Evolutionary conservation across 306 rosid genomes (phyloP).

Genomic region (Sindora glabra): DNA sequence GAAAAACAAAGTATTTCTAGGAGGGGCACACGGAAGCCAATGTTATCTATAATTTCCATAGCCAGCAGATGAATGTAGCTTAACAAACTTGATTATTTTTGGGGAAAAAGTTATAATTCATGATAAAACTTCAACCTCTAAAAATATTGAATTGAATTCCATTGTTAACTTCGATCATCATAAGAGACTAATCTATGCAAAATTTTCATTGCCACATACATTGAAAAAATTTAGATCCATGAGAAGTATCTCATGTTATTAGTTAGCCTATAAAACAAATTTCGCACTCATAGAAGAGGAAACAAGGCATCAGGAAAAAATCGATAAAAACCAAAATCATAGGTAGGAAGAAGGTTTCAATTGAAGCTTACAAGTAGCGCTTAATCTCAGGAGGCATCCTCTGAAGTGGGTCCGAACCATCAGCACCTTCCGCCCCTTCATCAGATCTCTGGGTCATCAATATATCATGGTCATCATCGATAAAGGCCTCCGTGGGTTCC

Average conservation of each 20-base stretch:
- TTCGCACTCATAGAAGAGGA: background rate
- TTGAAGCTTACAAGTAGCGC: conserved; percentile 68
- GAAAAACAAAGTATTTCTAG: background rate
- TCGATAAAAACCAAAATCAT: background rate
- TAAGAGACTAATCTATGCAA: no score
- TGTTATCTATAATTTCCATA: background rate
- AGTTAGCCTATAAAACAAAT: background rate
- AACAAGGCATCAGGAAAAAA: background rate
- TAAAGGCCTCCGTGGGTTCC: conserved; percentile 69
- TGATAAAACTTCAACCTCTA: background rate
- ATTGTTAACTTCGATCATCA: no score
- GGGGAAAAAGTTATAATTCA: background rate
- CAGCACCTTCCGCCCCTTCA: conserved; percentile 63
- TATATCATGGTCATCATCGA: conserved; percentile 91
- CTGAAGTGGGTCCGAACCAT: conserved; percentile 74
- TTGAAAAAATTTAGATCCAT: no score
- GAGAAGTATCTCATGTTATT: background rate
- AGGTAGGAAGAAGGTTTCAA: background rate
- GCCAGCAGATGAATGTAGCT: background rate
- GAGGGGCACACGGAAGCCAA: background rate
- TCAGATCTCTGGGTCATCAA: conserved; percentile 93
- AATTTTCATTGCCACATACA: no score
- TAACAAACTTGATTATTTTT: background rate
- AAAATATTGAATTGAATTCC: no score
- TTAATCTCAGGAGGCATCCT: conserved; percentile 92